A percentile compares a stretch with the other conserved stretches of the same genome.
Conservation (phyloP, 805 yeast species). For the Metschnikowia baotianmanensis region DNA sequence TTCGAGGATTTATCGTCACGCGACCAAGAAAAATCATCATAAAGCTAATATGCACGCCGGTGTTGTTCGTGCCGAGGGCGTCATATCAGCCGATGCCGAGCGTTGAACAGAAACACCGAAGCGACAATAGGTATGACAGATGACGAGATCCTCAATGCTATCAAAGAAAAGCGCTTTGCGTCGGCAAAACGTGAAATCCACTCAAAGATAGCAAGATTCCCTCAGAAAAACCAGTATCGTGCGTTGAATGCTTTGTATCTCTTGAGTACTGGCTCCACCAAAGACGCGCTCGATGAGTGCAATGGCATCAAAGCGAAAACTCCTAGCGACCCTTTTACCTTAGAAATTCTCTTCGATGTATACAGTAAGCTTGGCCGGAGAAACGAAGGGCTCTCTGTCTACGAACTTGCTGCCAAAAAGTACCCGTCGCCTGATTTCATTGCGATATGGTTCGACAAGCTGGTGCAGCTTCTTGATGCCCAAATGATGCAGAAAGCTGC, state of each 20-base stretch:
- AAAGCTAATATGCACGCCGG: slow-evolving; percentile 4
- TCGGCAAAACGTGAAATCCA: slow-evolving; percentile 50
- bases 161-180: slow-evolving; percentile 52
- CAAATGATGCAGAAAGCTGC: slow-evolving; percentile 53
- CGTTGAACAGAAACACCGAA: background rate
- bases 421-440: slow-evolving; percentile 50
- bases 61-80: background rate
- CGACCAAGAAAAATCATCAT: slow-evolving; percentile 5
- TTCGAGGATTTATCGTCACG: background rate
- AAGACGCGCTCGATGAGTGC: slow-evolving; percentile 33
- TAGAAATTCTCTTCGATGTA: slow-evolving; percentile 46
- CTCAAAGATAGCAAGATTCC: slow-evolving; percentile 51
- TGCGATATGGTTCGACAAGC: slow-evolving; percentile 55
- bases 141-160: slow-evolving; percentile 37
- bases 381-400: slow-evolving; percentile 45
- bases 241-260: slow-evolving; percentile 42
- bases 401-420: slow-evolving; percentile 57
- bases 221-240: slow-evolving; percentile 53
- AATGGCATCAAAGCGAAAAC: slow-evolving; percentile 28
- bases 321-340: slow-evolving; percentile 56
- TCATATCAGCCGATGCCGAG: background rate
- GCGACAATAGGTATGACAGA: slow-evolving; percentile 18
- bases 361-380: slow-evolving; percentile 32
- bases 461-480: slow-evolving; percentile 47
- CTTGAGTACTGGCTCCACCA: slow-evolving; percentile 30